These are phyloP conservation scores for Starmerella stigmatis DNA, from an alignment of 805 yeast genomes.

Conservation along the genomic window DNA sequence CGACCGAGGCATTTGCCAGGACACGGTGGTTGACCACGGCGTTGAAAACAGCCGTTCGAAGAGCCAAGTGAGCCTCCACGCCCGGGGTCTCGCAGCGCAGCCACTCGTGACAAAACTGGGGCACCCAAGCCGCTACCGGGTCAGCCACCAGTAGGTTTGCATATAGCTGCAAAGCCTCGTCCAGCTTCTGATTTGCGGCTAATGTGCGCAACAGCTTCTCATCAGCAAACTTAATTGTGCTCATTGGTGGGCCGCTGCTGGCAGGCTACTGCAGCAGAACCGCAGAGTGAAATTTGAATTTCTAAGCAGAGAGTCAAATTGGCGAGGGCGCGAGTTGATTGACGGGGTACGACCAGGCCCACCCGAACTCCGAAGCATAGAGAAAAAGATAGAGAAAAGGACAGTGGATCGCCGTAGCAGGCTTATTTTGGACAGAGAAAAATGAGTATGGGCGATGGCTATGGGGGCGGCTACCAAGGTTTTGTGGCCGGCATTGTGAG, in stretches of 20 bases:
- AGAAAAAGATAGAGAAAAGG: neutral
- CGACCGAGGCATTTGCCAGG: slow-evolving; percentile 17
- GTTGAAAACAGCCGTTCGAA: slow-evolving; percentile 17
- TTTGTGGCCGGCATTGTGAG: slow-evolving; percentile 83
- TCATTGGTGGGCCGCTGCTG: slow-evolving; percentile 6
- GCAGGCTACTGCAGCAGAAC: too few species aligned
- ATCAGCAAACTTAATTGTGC: slow-evolving; percentile 4
- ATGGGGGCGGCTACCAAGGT: slow-evolving; percentile 36
- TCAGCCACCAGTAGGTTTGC: neutral
- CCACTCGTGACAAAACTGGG: slow-evolving; percentile 9
- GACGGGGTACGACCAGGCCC: too few species aligned
- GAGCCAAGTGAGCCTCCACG: neutral
- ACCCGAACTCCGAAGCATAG: neutral
- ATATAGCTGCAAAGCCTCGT: neutral
- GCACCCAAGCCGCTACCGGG: neutral
- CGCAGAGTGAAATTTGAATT: too few species aligned
- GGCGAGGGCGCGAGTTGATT: too few species aligned
- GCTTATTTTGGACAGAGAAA: slow-evolving; percentile 1
- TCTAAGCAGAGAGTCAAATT: neutral
- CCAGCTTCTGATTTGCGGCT: neutral
- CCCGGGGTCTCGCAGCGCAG: neutral
- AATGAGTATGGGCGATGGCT: slow-evolving; percentile 21
- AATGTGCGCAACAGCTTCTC: neutral
- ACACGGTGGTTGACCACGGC: slow-evolving; percentile 5
- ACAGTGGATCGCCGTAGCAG: neutral